phyloP scores from a whole-genome alignment of 306 rosid genomes.

The Datisca glomerata region DNA sequence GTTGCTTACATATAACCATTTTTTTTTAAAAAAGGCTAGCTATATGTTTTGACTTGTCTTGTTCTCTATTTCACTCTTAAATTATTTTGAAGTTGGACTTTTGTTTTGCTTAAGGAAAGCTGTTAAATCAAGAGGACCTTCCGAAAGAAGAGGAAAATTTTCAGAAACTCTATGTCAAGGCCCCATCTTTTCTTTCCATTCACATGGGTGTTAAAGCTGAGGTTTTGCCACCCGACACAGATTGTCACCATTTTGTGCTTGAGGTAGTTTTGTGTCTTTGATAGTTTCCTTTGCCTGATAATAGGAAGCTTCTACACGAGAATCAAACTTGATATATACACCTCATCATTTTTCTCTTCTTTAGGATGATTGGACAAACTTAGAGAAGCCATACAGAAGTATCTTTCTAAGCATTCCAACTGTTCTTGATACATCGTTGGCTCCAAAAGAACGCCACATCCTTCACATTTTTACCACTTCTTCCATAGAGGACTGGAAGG shows the following conservation, averaged over 20 bases:
- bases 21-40: neutral
- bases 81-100: neutral
- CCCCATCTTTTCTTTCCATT: slow-evolving; percentile 95
- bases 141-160: slow-evolving; percentile 87
- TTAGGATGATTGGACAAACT: slow-evolving; percentile 56
- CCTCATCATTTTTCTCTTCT: slow-evolving; percentile 6
- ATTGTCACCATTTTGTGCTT: slow-evolving; percentile 92
- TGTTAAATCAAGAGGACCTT: slow-evolving; percentile 48
- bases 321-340: slow-evolving; percentile 9
- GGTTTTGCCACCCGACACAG: slow-evolving; percentile 80
- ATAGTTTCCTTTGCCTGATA: slow-evolving; percentile 14
- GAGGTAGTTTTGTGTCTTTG: slow-evolving; percentile 46
- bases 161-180: slow-evolving; percentile 78
- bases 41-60: neutral
- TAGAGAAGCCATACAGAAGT: slow-evolving; percentile 86
- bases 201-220: slow-evolving; percentile 97
- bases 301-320: slow-evolving; percentile 1
- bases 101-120: slow-evolving; percentile 42
- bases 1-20: slow-evolving; percentile 5
- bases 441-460: slow-evolving; percentile 79
- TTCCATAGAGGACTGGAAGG: slow-evolving; percentile 91
- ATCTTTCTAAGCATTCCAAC: slow-evolving; percentile 97
- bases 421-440: slow-evolving; percentile 75
- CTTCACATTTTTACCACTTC: slow-evolving; percentile 95
- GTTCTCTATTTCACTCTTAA: slow-evolving; percentile 1